phyloP scores from a whole-genome alignment of 2,329 filamentous ascomycete genomes.

The Fusarium nurragi region DNA sequence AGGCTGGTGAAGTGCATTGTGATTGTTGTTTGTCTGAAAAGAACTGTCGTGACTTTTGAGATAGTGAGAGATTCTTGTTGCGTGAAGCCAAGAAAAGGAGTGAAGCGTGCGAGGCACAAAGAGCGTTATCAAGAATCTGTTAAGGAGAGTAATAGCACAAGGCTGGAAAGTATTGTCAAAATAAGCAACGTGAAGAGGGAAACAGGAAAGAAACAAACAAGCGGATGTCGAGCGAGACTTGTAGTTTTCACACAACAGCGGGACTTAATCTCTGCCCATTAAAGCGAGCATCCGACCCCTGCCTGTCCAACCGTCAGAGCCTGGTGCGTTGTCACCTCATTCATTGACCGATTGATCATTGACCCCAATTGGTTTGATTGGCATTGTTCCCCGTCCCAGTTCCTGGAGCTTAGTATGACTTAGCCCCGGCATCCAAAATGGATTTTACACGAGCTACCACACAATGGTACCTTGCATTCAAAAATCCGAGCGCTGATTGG shows the following conservation, averaged over 20 bases:
- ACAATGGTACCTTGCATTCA: slow-evolving; percentile 42
- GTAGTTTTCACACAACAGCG: slow-evolving; percentile 41
- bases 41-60: slow-evolving; percentile 15
- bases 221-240: slow-evolving; percentile 39
- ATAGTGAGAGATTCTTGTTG: slow-evolving; percentile 20
- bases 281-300: slow-evolving; percentile 5
- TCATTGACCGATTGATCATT: not conserved
- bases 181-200: slow-evolving; percentile 29
- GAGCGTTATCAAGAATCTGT: slow-evolving; percentile 22
- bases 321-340: slow-evolving; percentile 41
- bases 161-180: slow-evolving; percentile 35
- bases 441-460: slow-evolving; percentile 24
- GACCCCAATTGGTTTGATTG: slow-evolving; percentile 28
- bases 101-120: slow-evolving; percentile 36
- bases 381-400: slow-evolving; percentile 28
- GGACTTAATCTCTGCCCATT: slow-evolving; percentile 37
- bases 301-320: slow-evolving; percentile 14
- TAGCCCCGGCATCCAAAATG: slow-evolving; percentile 39
- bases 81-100: slow-evolving; percentile 27
- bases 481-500: slow-evolving; percentile 35
- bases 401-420: slow-evolving; percentile 23
- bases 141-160: slow-evolving; percentile 35
- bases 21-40: slow-evolving; percentile 36
- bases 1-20: slow-evolving; percentile 59
- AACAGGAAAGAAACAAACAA: slow-evolving; percentile 13